Percentiles rank a stretch among this genome's conserved stretches.
Evolutionary conservation across 371 early-diverging fungal species (phyloP).

Genomic region (Synchytrium microbalum): DNA sequence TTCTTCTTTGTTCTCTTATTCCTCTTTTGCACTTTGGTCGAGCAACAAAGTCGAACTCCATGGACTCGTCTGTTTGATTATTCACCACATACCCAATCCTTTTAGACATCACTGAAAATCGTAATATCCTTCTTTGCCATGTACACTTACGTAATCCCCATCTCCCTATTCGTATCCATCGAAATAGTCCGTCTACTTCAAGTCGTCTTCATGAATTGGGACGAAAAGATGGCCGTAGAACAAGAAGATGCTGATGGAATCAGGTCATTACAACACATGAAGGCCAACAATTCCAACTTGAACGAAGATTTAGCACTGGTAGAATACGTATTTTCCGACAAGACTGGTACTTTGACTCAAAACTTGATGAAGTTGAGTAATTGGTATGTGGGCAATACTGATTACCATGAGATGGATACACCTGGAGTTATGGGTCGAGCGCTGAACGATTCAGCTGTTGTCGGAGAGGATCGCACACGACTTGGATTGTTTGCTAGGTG

Average conservation of each 20-base stretch:
- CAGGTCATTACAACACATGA: constrained; percentile 19
- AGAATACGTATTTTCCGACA: constrained; percentile 95
- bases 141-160: constrained; percentile 54
- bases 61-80: constrained; percentile 4
- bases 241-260: constrained; percentile 15
- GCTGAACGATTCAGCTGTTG: constrained; percentile 26
- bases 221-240: constrained; percentile 26
- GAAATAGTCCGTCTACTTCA: constrained; percentile 55
- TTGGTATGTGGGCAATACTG: constrained; percentile 77
- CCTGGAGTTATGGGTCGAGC: constrained; percentile 65
- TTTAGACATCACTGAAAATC: neutral
- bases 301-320: constrained; percentile 98
- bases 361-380: constrained; percentile 93
- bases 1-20: constrained; percentile 9
- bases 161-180: constrained; percentile 61
- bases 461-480: constrained; percentile 25
- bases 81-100: constrained; percentile 4
- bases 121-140: constrained; percentile 28
- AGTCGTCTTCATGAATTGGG: constrained; percentile 36
- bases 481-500: neutral
- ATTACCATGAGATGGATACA: neutral
- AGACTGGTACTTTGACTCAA: constrained; percentile 99
- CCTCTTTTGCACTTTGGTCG: constrained; percentile 11
- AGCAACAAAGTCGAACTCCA: no score
- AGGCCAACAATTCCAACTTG: constrained; percentile 42